Evolutionary conservation across 306 rosid genomes (phyloP), one percentile per base, ranked within the genome.

Genomic region (Lathyrus oleraceus): DNA sequence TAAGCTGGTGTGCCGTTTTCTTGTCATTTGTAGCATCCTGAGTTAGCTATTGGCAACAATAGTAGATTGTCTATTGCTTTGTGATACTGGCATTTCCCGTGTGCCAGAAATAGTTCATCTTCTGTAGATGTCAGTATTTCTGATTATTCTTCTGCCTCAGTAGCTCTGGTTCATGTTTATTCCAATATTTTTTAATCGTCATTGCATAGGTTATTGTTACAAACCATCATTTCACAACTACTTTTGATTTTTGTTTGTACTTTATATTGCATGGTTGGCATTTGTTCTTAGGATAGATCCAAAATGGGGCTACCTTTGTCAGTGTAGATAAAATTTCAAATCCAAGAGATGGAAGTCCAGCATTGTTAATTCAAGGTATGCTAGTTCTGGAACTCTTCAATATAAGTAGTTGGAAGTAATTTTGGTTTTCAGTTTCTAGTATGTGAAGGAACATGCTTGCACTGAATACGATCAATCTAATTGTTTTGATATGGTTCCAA

Each of bases 281-380:
- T 74, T 81, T 80, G 73, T 70, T 77, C 82, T 73, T 83, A 73
- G 93, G 78, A 78, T 84, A 94, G 98, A 88, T 91, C 82, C 88
- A 86, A 78, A 88, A 88, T 71, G 98, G 98, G 76, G 98, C 98
- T 74, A 85, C 96, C 78, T 85, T 85, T 88, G 97, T 94, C 74
- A 70, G 25, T 63, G 87, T 94, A 53, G 98, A 94, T 83, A 94
- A 81, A 90, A 88, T 72, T 39, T 67, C 72, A 75, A 90, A 84
- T 85, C 92, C 97, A 66, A 87, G 84, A 79, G 88, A 94, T 88
- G 89, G 89, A 79, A 87, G 83, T 79, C 82, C 95, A 12, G 95
- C 95, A 53, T 80, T 94, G 86, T 77, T 94, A 75, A 83, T 94
- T 85, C 95, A 84, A 88, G 99, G 99, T 94, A 84, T 35, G 25